Percentiles rank a stretch among this genome's conserved stretches.
Evolutionary conservation across 495 filamentous ascomycete species (phyloP).

Genomic region (Aspergillus taichungensis): DNA sequence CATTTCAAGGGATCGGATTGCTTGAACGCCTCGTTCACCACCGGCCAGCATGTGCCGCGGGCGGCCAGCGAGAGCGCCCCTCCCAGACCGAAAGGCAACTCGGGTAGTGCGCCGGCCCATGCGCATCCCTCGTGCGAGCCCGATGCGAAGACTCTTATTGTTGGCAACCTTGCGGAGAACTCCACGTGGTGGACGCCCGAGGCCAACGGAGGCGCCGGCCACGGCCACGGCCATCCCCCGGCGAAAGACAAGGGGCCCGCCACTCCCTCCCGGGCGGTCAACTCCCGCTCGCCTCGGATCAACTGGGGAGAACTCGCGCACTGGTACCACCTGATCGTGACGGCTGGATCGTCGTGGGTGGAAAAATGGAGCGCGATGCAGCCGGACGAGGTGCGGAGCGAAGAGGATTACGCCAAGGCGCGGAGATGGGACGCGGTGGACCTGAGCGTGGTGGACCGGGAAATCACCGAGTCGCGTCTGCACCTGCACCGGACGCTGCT

Average conservation of each 20-base stretch:
- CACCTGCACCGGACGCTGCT: conserved; percentile 63
- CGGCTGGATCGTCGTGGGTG: conserved; percentile 54
- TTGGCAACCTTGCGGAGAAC: conserved; percentile 78
- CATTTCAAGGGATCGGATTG: conserved; percentile 61
- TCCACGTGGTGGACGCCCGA: conserved; percentile 75
- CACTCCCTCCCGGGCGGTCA: conserved; percentile 36
- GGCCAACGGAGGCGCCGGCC: conserved; percentile 20
- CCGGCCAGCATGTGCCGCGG: conserved; percentile 17
- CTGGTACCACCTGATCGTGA: conserved; percentile 69
- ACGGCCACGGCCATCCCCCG: conserved; percentile 14
- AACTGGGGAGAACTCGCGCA: conserved; percentile 64
- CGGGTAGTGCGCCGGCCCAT: conserved; percentile 9
- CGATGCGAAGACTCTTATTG: conserved; percentile 68
- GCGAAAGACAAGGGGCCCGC: conserved; percentile 16
- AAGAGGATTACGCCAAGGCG: conserved; percentile 17
- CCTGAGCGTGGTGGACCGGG: conserved; percentile 43
- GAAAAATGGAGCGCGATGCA: conserved; percentile 38
- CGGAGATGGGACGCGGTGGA: conserved; percentile 26
- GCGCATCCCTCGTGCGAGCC: conserved; percentile 40
- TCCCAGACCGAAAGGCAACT: conserved; percentile 20
- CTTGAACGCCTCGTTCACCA: conserved; percentile 63
- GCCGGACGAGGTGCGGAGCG: conserved; percentile 16
- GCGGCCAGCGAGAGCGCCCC: conserved; percentile 19
- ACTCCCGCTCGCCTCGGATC: conserved; percentile 56
- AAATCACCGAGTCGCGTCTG: conserved; percentile 56